Percentiles rank a stretch among this genome's conserved stretches.
phyloP scores from a whole-genome alignment of 2,329 filamentous ascomycete genomes.

The Colletotrichum theobromicola region DNA sequence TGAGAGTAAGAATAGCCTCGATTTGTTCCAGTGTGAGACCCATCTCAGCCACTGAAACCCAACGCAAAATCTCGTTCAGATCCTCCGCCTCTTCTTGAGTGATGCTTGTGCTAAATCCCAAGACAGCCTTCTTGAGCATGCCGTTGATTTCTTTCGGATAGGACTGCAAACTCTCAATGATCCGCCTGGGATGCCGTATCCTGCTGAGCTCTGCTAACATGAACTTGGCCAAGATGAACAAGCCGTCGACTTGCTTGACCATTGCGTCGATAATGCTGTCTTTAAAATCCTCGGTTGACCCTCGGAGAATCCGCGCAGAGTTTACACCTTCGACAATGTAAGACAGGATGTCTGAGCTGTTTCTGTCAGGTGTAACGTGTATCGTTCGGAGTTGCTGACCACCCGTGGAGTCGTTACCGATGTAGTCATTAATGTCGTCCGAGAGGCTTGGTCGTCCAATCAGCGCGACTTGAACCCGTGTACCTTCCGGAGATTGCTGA shows the following conservation, averaged over 20 bases:
- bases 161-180: constrained; percentile 45
- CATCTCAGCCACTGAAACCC: constrained; percentile 50
- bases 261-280: constrained; percentile 44
- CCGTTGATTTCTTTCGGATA: constrained; percentile 51
- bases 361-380: constrained; percentile 47
- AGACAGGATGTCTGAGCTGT: constrained; percentile 43
- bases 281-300: constrained; percentile 35
- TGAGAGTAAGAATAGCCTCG: constrained; percentile 47
- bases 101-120: constrained; percentile 43
- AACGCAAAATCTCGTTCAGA: constrained; percentile 51
- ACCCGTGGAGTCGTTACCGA: constrained; percentile 22
- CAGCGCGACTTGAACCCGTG: constrained; percentile 41
- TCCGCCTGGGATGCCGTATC: constrained; percentile 49
- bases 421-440: constrained; percentile 43
- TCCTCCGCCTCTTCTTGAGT: constrained; percentile 43
- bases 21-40: constrained; percentile 48
- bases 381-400: constrained; percentile 42
- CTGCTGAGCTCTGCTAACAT: constrained; percentile 55
- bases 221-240: constrained; percentile 55
- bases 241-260: constrained; percentile 46
- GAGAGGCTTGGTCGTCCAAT: constrained; percentile 47
- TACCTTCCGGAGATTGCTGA: constrained; percentile 15
- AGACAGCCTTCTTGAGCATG: constrained; percentile 45
- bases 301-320: constrained; percentile 41
- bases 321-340: constrained; percentile 48